Evolutionary conservation across 1,284 basidiomycete species (phyloP).

Genomic region (Phylloporus sp.): DNA sequence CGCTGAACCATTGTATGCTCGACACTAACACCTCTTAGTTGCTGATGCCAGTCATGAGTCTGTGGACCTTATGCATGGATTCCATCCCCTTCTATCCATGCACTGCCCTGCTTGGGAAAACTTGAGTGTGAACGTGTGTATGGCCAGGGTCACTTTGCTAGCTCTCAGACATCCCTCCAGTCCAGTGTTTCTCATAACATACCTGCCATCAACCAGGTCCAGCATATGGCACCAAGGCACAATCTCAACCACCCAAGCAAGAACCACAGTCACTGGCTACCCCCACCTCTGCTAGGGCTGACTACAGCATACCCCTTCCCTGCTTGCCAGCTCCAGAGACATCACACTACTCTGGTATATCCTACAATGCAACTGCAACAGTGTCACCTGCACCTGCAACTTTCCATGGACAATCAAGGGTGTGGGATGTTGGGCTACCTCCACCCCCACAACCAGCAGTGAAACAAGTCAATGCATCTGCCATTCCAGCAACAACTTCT

Average conservation of each 20-base stretch:
- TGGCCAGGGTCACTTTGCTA: too few relatives aligned
- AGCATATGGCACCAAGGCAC: slow-evolving; percentile 31
- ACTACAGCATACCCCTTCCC: slow-evolving; percentile 85
- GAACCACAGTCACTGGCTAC: slow-evolving; percentile 20
- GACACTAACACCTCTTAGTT: too few relatives aligned
- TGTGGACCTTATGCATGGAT: too few relatives aligned
- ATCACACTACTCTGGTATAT: slow-evolving; percentile 78
- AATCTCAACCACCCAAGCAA: slow-evolving; percentile 35
- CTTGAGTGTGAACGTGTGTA: too few relatives aligned
- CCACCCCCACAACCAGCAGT: slow-evolving; percentile 23
- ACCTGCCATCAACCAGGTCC: slow-evolving; percentile 9
- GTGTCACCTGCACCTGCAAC: slow-evolving; percentile 59
- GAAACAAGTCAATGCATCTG: slow-evolving; percentile 46
- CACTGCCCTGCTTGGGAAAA: too few relatives aligned
- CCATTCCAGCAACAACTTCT: slow-evolving; percentile 44
- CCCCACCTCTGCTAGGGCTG: slow-evolving; percentile 55
- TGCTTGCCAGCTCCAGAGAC: slow-evolving; percentile 56
- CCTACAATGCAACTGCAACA: slow-evolving; percentile 68
- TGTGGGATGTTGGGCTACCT: slow-evolving; percentile 55
- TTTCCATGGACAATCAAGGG: slow-evolving; percentile 68
- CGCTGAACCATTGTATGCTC: too few relatives aligned
- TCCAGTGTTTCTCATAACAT: slow-evolving; percentile 10
- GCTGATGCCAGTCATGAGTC: too few relatives aligned
- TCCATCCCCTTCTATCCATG: too few relatives aligned
- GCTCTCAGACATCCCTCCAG: too few relatives aligned